These are phyloP conservation scores for Beauveria australis DNA, from an alignment of 2,329 filamentous ascomycete genomes.

Conservation along the genomic window DNA sequence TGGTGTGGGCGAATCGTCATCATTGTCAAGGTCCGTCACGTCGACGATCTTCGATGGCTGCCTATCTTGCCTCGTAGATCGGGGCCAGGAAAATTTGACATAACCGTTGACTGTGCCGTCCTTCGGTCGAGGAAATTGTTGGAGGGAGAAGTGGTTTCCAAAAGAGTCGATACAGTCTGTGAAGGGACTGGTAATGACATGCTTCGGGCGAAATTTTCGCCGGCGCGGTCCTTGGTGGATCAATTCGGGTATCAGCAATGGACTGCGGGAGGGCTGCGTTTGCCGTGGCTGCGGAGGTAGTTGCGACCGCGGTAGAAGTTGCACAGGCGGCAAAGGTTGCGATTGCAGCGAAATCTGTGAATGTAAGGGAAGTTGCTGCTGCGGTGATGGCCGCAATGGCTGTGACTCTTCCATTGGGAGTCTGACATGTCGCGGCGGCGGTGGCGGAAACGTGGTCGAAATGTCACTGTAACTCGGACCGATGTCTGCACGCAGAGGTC, in stretches of 20 bases:
- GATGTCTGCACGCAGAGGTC: not conserved
- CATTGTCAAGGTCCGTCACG: not conserved
- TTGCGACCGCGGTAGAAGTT: not conserved
- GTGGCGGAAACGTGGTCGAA: not conserved
- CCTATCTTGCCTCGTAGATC: constrained; percentile 7
- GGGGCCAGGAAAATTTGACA: constrained; percentile 30
- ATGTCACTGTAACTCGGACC: not conserved
- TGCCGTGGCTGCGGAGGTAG: not conserved
- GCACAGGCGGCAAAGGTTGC: not conserved
- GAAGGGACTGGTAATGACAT: constrained; percentile 24
- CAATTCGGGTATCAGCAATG: not conserved
- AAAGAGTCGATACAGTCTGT: constrained; percentile 23
- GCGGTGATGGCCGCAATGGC: not conserved
- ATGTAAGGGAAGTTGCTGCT: not conserved
- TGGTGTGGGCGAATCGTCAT: not conserved
- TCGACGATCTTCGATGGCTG: not conserved
- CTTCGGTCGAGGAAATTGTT: constrained; percentile 22
- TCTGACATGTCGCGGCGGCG: not conserved
- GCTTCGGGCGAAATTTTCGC: constrained; percentile 8
- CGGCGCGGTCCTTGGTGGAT: constrained; percentile 10
- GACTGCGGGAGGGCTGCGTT: not conserved
- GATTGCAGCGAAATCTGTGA: not conserved
- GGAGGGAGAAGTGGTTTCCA: constrained; percentile 14
- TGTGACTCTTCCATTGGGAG: not conserved
- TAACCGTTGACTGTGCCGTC: constrained; percentile 30